Base-by-base conservation (phyloP, 2,329 filamentous ascomycete species). In the Rhynchosporium graminicola region DNA sequence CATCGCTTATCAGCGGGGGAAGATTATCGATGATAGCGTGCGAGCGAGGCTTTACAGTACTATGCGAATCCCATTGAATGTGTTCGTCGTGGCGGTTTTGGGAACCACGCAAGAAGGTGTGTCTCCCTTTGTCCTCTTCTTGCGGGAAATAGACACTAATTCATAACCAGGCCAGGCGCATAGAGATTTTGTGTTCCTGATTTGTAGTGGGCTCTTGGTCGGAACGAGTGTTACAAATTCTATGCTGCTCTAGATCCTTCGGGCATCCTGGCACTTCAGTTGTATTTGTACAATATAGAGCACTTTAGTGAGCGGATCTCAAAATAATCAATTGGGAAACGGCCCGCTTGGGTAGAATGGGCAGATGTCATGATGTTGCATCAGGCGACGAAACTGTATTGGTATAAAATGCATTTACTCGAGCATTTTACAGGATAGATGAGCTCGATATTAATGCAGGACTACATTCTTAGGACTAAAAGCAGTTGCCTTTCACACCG, bases 21-120 rank as follows among this genome's bases (percentile, higher is more conserved):
- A 76, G 61, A 73, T 84, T 3, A 77, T 85, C 29, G 78, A 82
- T 1, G 82, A 86, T 69, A 76, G 77, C 7, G 76, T 78, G 43
- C 76, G 84, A 50, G 81, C 80, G 7, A 80, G 78, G 51, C 77
- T 85, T 8, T 86, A 87, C 71, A 80, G 80, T 33, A 73, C 84
- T 58, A 75, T 86, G 70, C 78, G 84, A 43, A 76, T 86, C 10
- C 84, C 84, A 9, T 73, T 87, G 63, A 87, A 86, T 68, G 66
- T 81, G 7, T 83, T 84, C 67, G 81, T 85, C 2, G 78, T 84
- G 7, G 70, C 78, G 3, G 78, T 80, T 3, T 69, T 84, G 55
- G 75, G 76, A 36, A 67, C 80, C 33, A 80, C 79, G 5, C 72
- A 75, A 66, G 80, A 80, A 69, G 78, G 78, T 68, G 5, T 28